Percentiles rank a stretch among this genome's conserved stretches.
Conservation (phyloP, 1,284 basidiomycete species). For the Melampsora abietis-canadensis region DNA sequence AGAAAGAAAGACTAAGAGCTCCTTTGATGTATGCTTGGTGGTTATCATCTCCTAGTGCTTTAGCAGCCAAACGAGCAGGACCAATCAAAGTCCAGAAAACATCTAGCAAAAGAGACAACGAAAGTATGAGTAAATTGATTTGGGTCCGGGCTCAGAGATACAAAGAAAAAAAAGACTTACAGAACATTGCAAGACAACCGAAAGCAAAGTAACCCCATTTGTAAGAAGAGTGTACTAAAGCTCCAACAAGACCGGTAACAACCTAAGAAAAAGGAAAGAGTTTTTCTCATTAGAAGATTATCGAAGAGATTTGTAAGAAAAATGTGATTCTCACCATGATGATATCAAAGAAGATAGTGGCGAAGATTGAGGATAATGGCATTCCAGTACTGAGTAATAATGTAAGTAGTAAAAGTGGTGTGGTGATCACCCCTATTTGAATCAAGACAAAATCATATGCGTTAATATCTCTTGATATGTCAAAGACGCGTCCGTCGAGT, state of each 20-base stretch:
- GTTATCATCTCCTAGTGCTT: constrained; percentile 55
- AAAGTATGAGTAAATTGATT: too few relatives aligned
- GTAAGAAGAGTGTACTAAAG: constrained; percentile 59
- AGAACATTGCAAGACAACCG: constrained; percentile 58
- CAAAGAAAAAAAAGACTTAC: constrained; percentile 54
- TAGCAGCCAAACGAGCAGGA: constrained; percentile 53
- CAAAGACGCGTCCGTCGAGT: too few relatives aligned
- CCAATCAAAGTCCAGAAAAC: constrained; percentile 52
- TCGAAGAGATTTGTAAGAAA: neutral
- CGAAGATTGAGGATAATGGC: constrained; percentile 60
- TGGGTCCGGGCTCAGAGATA: constrained; percentile 11
- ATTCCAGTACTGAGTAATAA: constrained; percentile 60
- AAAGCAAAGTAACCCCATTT: constrained; percentile 60
- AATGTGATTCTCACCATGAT: neutral
- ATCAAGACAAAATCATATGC: too few relatives aligned
- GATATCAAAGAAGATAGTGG: constrained; percentile 58
- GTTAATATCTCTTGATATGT: too few relatives aligned
- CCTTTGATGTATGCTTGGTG: constrained; percentile 56
- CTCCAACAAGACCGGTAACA: constrained; percentile 60
- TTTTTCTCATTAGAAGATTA: neutral
- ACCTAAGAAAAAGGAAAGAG: constrained; percentile 53
- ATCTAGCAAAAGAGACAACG: constrained; percentile 15
- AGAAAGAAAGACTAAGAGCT: constrained; percentile 55
- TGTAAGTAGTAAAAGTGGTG: constrained; percentile 61
- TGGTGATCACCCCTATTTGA: constrained; percentile 57